Evolutionary conservation across 2,329 filamentous ascomycete genomes (phyloP).

Genomic region (Alternaria gansuensis): DNA sequence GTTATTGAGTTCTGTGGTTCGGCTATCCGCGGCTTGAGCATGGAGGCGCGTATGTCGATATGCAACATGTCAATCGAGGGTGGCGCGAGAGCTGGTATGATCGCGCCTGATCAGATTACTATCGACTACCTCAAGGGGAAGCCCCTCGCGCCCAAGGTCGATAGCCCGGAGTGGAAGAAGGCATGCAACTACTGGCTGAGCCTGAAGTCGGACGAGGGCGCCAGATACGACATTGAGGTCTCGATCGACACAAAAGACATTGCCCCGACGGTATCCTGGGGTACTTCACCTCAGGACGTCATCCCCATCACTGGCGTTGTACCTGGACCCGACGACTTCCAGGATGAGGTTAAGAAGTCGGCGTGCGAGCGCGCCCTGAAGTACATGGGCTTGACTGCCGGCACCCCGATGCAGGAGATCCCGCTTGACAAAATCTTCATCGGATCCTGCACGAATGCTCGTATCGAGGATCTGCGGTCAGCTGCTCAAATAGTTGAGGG

Average conservation of each 20-base stretch:
- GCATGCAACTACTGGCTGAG: conserved; percentile 88
- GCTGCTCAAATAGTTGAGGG: conserved; percentile 88
- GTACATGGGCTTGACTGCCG: conserved; percentile 93
- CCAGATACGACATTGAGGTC: conserved; percentile 88
- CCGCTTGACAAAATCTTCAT: conserved; percentile 96
- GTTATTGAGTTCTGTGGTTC: conserved; percentile 99
- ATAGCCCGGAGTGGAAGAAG: conserved; percentile 87
- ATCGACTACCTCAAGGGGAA: conserved; percentile 94
- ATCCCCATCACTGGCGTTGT: conserved; percentile 93
- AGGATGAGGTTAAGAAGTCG: conserved; percentile 79
- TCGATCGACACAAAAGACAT: conserved; percentile 94
- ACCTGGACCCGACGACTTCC: conserved; percentile 87
- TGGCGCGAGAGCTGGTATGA: conserved; percentile 94
- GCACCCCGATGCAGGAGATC: conserved; percentile 92
- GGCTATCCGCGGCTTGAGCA: conserved; percentile 86
- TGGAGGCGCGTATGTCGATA: conserved; percentile 98
- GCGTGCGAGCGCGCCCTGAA: conserved; percentile 83
- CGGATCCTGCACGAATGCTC: conserved; percentile 95
- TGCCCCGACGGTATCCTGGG: conserved; percentile 92
- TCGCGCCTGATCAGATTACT: conserved; percentile 91
- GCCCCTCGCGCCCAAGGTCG: conserved; percentile 84
- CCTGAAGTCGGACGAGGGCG: conserved; percentile 84
- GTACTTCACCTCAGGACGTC: conserved; percentile 94
- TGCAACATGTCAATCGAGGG: conserved; percentile 99
- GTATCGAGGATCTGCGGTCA: conserved; percentile 92